Base-by-base conservation (phyloP, 345 rosid genomes). In the Microthlaspi erraticum region DNA sequence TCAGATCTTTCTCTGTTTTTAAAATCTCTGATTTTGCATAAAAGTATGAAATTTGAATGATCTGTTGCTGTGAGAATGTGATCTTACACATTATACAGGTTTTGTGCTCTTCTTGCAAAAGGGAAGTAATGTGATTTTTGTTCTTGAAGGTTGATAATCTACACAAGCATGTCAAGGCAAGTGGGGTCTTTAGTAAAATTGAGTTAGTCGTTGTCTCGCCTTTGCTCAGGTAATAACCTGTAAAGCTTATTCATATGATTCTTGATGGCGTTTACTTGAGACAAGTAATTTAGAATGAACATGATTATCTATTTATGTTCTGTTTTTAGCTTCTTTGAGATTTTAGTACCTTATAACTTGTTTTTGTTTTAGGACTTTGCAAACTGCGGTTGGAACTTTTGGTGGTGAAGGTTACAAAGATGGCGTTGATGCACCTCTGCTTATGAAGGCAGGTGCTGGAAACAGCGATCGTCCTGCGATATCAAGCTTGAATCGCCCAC, bases 331-430 rank as follows among this genome's bases (percentile, higher is more conserved):
- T 45, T 0, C n/a, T 34, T 52, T n/a, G 5, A n/a, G 10, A 58
- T 37, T 19, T 23, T 11, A 56, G n/a, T n/a, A n/a, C n/a, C 10
- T 45, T 59, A 64, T 37, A 45, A 34, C 46, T 33, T 55, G 41
- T 73, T 17, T 34, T 33, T 45, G 32, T 19, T 60, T 19, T 68
- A 88, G 94, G 89, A 84, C 94, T 38, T 80, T 88, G 79, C 94
- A 88, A 77, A 86, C 94, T 11, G 94, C 94, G 11, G 88, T 84
- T 55, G 89, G 89, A 50, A 84, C 79, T 33, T 88, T 88, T 66
- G 91, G 91, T 2, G 88, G 84, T 7, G 86, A 69, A 65, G 78
- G 75, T 23, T 68, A 67, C 18, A 64, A 18, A 38, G 78, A 88
- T 68, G 87, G 84, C 42, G 68, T 80, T 18, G 70, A 73, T 45